These are phyloP conservation scores for Exutisphaerella laricina DNA, from an alignment of 2,329 filamentous ascomycete species.

Conservation along the genomic window DNA sequence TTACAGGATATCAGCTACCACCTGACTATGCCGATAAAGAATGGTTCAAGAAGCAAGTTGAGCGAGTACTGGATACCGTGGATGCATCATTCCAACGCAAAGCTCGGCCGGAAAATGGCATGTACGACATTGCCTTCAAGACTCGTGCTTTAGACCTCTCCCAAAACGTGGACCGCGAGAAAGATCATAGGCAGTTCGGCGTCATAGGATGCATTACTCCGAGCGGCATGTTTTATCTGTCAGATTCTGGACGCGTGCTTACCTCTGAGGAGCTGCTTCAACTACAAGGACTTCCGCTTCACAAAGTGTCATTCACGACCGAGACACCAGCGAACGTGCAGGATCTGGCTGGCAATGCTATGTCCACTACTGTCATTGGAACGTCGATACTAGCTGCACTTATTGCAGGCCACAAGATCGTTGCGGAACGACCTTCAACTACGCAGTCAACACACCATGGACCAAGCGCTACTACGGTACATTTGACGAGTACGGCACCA, in stretches of 20 bases:
- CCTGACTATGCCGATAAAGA: constrained; percentile 52
- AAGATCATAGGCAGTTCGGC: constrained; percentile 47
- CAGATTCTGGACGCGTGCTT: constrained; percentile 55
- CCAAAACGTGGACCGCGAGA: constrained; percentile 64
- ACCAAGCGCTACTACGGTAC: too few species aligned
- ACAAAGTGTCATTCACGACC: constrained; percentile 57
- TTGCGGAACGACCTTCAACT: not conserved
- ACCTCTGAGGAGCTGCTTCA: constrained; percentile 58
- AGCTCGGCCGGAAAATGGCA: constrained; percentile 32
- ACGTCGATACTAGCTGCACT: constrained; percentile 56
- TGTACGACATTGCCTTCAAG: constrained; percentile 56
- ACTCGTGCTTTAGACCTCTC: constrained; percentile 58
- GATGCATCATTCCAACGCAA: constrained; percentile 54
- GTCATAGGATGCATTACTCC: constrained; percentile 65
- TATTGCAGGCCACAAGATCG: constrained; percentile 36
- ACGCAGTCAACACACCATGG: too few species aligned
- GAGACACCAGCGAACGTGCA: constrained; percentile 56
- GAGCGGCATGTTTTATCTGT: constrained; percentile 55
- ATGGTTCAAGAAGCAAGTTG: constrained; percentile 49
- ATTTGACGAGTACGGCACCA: too few species aligned
- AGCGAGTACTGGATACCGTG: constrained; percentile 60
- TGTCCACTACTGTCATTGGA: constrained; percentile 68
- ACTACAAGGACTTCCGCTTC: constrained; percentile 63
- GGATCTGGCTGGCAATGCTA: constrained; percentile 72
- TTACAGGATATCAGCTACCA: constrained; percentile 48